A percentile compares a stretch with the other conserved stretches of the same genome.
These are phyloP conservation scores for Rhizopogon vesiculosus DNA, from an alignment of 768 basidiomycete species.

Conservation along the genomic window DNA sequence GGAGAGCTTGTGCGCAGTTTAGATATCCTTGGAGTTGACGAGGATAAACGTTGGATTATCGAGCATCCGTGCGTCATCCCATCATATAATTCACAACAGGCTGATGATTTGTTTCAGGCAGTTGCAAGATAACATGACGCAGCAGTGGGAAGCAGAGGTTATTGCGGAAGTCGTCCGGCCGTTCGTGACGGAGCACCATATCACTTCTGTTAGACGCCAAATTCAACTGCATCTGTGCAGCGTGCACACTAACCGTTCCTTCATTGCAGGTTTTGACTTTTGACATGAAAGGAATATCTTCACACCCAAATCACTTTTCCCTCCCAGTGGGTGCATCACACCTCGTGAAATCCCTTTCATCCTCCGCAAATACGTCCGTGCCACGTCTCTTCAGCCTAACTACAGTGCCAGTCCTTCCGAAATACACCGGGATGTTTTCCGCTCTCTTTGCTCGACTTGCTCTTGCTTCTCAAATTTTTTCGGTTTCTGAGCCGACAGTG, in stretches of 20 bases:
- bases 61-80: constrained; percentile 62
- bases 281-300: constrained; percentile 71
- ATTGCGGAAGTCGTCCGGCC: constrained; percentile 56
- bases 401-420: constrained; percentile 49
- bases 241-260: constrained; percentile 1
- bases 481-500: constrained; percentile 4
- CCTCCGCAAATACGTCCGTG: constrained; percentile 23
- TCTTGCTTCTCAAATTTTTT: constrained; percentile 15
- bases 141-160: constrained; percentile 54
- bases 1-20: constrained; percentile 62
- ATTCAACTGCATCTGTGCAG: constrained; percentile 13
- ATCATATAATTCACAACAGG: constrained; percentile 3
- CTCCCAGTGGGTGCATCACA: constrained; percentile 52
- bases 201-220: constrained; percentile 50
- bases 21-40: constrained; percentile 58
- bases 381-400: constrained; percentile 54
- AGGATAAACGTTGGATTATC: constrained; percentile 51
- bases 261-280: constrained; percentile 75
- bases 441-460: constrained; percentile 47
- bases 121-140: constrained; percentile 72
- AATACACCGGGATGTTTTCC: constrained; percentile 60
- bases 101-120: constrained; percentile 32
- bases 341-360: constrained; percentile 31
- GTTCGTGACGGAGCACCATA: constrained; percentile 54
- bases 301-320: constrained; percentile 82